These are phyloP conservation scores for Candida manassasensis DNA, from an alignment of 805 yeast species.

Conservation along the genomic window DNA sequence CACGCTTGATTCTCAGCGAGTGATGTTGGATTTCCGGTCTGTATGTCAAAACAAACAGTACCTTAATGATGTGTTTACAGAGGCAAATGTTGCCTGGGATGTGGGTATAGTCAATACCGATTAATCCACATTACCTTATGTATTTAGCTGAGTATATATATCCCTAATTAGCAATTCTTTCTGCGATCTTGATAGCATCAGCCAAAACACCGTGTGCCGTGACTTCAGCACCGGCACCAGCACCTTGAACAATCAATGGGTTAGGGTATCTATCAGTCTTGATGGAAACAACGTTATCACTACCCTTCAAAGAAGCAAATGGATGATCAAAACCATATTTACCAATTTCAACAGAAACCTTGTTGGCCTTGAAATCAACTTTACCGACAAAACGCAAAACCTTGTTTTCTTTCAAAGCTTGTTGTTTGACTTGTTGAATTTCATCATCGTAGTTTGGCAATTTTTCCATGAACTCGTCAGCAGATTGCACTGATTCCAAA, in stretches of 20 bases:
- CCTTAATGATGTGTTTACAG: slow-evolving; percentile 50
- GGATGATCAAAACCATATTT: slow-evolving; percentile 89
- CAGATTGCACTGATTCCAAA: slow-evolving; percentile 68
- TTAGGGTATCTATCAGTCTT: slow-evolving; percentile 87
- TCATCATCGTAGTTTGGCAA: slow-evolving; percentile 82
- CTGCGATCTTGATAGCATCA: slow-evolving; percentile 87
- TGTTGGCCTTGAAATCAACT: slow-evolving; percentile 68
- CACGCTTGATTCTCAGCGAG: slow-evolving; percentile 62
- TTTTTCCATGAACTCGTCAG: slow-evolving; percentile 72
- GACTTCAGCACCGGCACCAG: slow-evolving; percentile 82
- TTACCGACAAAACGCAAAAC: slow-evolving; percentile 92
- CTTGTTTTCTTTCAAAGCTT: slow-evolving; percentile 77
- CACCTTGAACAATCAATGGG: slow-evolving; percentile 96
- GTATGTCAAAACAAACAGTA: slow-evolving; percentile 51
- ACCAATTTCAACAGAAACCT: slow-evolving; percentile 81
- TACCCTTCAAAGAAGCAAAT: slow-evolving; percentile 91
- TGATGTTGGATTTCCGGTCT: slow-evolving; percentile 64
- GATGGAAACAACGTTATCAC: slow-evolving; percentile 92
- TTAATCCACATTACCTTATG: slow-evolving; percentile 1
- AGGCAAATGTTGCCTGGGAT: slow-evolving; percentile 50
- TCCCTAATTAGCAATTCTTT: slow-evolving; percentile 56
- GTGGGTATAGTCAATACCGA: slow-evolving; percentile 1
- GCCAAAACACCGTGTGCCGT: slow-evolving; percentile 85
- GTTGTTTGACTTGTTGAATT: slow-evolving; percentile 69
- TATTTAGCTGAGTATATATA: not conserved